These are phyloP conservation scores for Metarhizium robertsii DNA, from an alignment of 2,329 filamentous ascomycete genomes.

Conservation along the genomic window DNA sequence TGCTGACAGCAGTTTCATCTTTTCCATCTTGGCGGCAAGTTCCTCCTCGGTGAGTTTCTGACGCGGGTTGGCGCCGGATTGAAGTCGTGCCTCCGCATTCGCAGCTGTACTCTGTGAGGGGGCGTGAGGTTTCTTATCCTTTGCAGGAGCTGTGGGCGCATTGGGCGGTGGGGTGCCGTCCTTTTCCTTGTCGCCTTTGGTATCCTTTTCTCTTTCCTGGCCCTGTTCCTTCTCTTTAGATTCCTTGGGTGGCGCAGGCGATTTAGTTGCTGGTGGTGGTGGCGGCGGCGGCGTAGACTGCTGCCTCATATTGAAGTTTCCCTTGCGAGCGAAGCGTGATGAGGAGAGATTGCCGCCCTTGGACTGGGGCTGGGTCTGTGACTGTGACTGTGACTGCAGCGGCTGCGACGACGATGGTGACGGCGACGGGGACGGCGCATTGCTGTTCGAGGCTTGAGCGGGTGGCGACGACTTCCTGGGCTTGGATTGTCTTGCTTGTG, in stretches of 20 bases:
- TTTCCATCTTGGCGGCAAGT: constrained; percentile 49
- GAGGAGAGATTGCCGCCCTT: constrained; percentile 7
- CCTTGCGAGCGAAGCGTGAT: constrained; percentile 9
- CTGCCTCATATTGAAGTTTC: constrained; percentile 7
- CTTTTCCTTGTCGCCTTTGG: neutral
- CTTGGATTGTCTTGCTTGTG: constrained; percentile 2
- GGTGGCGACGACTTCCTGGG: constrained; percentile 4
- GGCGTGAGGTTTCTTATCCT: constrained; percentile 8
- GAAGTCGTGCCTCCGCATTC: constrained; percentile 33
- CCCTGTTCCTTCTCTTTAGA: neutral
- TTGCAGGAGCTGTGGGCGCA: constrained; percentile 18
- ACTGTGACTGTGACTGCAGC: constrained; percentile 7
- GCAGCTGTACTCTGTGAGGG: constrained; percentile 19
- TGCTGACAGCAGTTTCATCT: constrained; percentile 48
- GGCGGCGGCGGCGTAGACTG: constrained; percentile 6
- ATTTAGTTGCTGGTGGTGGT: constrained; percentile 4
- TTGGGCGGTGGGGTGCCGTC: constrained; percentile 18
- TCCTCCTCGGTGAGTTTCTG: constrained; percentile 51
- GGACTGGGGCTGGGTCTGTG: constrained; percentile 4
- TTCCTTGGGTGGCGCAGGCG: neutral
- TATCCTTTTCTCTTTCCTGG: neutral
- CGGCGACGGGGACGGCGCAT: neutral
- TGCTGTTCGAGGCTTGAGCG: neutral
- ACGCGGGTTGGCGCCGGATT: constrained; percentile 49
- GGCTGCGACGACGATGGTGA: neutral